Evolutionary conservation across 225 moss, liverwort and hornwort species (phyloP).

Genomic region (Sphagnum tenellum): DNA sequence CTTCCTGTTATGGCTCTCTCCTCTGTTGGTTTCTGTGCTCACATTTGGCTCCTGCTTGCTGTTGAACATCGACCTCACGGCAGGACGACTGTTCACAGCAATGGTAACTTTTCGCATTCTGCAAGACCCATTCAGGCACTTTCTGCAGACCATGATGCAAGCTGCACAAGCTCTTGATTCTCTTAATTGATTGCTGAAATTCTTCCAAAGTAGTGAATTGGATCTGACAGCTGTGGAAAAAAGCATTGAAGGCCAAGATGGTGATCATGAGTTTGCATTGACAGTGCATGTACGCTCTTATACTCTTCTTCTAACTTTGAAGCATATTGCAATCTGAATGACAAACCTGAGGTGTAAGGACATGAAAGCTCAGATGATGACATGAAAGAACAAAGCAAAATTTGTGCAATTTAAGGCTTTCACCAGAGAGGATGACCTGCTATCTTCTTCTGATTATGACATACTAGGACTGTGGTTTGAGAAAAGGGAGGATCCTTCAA

Average conservation of each 20-base stretch:
- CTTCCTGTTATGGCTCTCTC: constrained; percentile 47
- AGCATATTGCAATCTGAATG: too few species aligned
- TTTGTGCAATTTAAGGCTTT: constrained; percentile 5
- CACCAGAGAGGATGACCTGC: not conserved
- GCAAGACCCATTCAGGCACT: constrained; percentile 47
- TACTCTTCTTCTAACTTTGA: too few species aligned
- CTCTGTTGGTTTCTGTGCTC: constrained; percentile 41
- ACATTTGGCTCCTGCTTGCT: constrained; percentile 50
- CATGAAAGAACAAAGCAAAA: too few species aligned
- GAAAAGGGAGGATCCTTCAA: constrained; percentile 42
- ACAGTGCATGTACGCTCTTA: not conserved
- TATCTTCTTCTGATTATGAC: too few species aligned
- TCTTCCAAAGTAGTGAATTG: constrained; percentile 42
- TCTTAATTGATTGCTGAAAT: constrained; percentile 34
- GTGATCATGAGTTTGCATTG: constrained; percentile 12
- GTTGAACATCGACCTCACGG: constrained; percentile 31
- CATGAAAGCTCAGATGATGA: too few species aligned
- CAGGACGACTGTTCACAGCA: constrained; percentile 47
- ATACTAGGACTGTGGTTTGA: constrained; percentile 6
- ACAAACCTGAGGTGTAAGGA: too few species aligned
- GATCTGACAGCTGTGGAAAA: constrained; percentile 19
- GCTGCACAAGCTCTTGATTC: constrained; percentile 49
- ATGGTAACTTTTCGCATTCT: constrained; percentile 53
- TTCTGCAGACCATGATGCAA: constrained; percentile 49
- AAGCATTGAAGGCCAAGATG: constrained; percentile 2